These are phyloP conservation scores for Epichloe aotearoae DNA, from an alignment of 2,329 filamentous ascomycete genomes.

Conservation along the genomic window DNA sequence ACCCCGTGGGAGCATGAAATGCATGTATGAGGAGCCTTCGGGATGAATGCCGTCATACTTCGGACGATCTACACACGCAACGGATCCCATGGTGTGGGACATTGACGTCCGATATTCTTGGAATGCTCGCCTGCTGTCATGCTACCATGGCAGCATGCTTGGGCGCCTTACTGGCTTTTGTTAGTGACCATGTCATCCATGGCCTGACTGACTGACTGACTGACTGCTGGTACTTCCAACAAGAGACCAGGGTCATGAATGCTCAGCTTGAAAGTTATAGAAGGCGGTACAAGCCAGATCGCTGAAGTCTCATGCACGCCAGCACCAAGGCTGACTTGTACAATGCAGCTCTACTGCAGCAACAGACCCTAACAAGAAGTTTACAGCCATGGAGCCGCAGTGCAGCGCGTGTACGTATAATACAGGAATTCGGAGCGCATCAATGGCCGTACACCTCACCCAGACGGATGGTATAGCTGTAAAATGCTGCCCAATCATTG, in stretches of 20 bases:
- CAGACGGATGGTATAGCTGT: slow-evolving; percentile 1
- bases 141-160: not conserved
- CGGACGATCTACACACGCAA: not conserved
- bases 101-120: not conserved
- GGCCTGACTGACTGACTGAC: too few species aligned
- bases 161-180: too few species aligned
- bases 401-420: not conserved
- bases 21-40: not conserved
- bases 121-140: not conserved
- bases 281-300: too few species aligned
- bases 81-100: not conserved
- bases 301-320: not conserved
- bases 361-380: not conserved
- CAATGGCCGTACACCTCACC: not conserved
- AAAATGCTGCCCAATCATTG: slow-evolving; percentile 6
- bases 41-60: not conserved
- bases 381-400: not conserved
- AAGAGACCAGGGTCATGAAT: too few species aligned
- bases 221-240: too few species aligned
- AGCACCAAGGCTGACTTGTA: not conserved
- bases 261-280: too few species aligned
- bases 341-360: not conserved
- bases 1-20: not conserved
- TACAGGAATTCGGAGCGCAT: not conserved
- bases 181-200: too few species aligned